These are phyloP conservation scores for Fraxinus xanthoxyloides DNA, from an alignment of 305 asterid species.

Conservation along the genomic window DNA sequence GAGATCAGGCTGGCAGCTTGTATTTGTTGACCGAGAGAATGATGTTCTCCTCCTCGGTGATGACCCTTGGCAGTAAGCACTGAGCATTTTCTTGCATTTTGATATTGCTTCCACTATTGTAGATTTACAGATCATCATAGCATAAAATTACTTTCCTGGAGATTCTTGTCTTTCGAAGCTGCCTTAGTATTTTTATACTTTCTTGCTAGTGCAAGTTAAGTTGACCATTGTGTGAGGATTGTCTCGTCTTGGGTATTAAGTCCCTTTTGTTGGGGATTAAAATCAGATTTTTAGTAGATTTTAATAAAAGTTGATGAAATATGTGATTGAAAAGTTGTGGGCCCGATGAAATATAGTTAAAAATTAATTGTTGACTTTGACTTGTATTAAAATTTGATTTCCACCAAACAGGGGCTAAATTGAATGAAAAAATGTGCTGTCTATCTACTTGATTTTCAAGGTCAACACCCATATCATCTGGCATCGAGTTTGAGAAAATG, in stretches of 20 bases:
- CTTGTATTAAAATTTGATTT: too few species aligned
- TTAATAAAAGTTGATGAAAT: too few species aligned
- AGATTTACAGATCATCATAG: not conserved
- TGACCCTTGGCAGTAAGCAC: constrained; percentile 97
- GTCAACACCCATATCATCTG: not conserved
- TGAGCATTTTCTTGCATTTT: not conserved
- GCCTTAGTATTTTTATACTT: not conserved
- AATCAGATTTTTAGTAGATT: too few species aligned
- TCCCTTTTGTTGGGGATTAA: too few species aligned
- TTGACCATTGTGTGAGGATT: not conserved
- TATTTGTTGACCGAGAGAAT: constrained; percentile 93
- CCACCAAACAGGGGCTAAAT: not conserved
- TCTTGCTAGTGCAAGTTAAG: not conserved
- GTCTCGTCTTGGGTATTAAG: not conserved
- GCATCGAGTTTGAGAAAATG: not conserved
- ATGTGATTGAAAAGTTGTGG: too few species aligned
- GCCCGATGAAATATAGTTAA: too few species aligned
- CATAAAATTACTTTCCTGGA: not conserved
- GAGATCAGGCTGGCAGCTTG: constrained; percentile 99
- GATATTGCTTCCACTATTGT: not conserved
- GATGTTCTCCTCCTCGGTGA: constrained; percentile 98
- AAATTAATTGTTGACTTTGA: too few species aligned
- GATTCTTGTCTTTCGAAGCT: not conserved
- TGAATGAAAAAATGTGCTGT: not conserved
- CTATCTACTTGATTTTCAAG: not conserved